A percentile compares a stretch with the other conserved stretches of the same genome.
phyloP scores from a whole-genome alignment of 371 early-diverging fungal species.

The Mucor plumbeus region DNA sequence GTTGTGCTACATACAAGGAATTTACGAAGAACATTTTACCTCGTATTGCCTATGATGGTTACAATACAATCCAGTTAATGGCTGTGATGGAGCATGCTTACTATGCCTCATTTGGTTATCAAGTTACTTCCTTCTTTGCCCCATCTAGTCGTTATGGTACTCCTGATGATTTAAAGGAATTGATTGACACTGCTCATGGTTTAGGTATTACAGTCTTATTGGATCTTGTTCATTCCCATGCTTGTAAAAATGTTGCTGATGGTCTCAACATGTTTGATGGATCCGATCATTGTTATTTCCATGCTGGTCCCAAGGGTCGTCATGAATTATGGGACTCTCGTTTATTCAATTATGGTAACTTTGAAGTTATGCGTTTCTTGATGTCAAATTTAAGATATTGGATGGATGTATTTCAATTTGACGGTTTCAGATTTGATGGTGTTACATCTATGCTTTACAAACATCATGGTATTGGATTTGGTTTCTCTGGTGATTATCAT shows the following conservation, averaged over 20 bases:
- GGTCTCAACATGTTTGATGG: conserved; percentile 97
- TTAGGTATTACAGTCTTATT: conserved; percentile 88
- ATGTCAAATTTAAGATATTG: conserved; percentile 93
- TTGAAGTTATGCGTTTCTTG: conserved; percentile 91
- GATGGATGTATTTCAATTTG: conserved; percentile 88
- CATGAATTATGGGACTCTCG: conserved; percentile 95
- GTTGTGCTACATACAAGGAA: conserved; percentile 85
- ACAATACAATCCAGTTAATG: conserved; percentile 96
- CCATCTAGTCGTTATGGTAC: conserved; percentile 90
- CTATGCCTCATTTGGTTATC: conserved; percentile 97
- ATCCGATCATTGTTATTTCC: conserved; percentile 95
- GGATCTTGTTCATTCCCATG: conserved; percentile 97
- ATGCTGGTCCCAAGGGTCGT: conserved; percentile 82
- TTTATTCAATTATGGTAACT: conserved; percentile 91
- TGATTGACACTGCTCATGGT: conserved; percentile 94
- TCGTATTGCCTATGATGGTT: conserved; percentile 86
- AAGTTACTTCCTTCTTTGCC: conserved; percentile 95
- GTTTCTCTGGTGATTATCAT: conserved; percentile 91
- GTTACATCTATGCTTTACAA: conserved; percentile 95
- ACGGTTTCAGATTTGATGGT: conserved; percentile 98
- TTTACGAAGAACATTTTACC: conserved; percentile 90
- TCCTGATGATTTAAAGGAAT: conserved; percentile 87
- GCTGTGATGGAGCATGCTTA: conserved; percentile 99
- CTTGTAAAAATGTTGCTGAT: conserved; percentile 92
- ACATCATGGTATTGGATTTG: conserved; percentile 95